phyloP scores from a whole-genome alignment of 1,284 basidiomycete species.

The Trametes polyzona region DNA sequence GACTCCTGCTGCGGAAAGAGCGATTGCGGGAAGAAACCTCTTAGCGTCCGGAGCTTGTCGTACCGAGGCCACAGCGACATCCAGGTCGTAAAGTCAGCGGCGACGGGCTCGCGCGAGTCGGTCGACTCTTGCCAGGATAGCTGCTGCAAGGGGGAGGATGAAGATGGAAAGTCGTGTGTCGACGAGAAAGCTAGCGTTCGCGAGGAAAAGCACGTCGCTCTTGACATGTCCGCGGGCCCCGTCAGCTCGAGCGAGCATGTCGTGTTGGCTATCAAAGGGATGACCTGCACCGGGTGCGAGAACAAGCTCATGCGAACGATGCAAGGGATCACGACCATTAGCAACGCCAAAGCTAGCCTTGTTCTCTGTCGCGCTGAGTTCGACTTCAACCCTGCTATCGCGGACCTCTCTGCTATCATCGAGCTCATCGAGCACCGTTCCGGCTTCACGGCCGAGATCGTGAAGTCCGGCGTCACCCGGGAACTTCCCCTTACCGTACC shows the following conservation, averaged over 20 bases:
- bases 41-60: constrained; percentile 17
- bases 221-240: constrained; percentile 21
- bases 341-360: constrained; percentile 37
- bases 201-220: constrained; percentile 22
- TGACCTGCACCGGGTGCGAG: constrained; percentile 41
- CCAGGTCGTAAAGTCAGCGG: background rate
- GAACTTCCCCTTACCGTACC: constrained; percentile 28
- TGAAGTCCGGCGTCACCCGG: constrained; percentile 24
- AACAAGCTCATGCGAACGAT: constrained; percentile 37
- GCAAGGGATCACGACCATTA: constrained; percentile 26
- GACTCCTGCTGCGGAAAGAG: constrained; percentile 30
- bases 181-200: background rate
- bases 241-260: constrained; percentile 23
- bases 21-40: constrained; percentile 17
- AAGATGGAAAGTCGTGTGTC: background rate
- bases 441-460: constrained; percentile 34
- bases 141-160: constrained; percentile 22
- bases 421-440: constrained; percentile 35
- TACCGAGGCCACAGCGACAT: constrained; percentile 16
- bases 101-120: constrained; percentile 11
- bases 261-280: constrained; percentile 36
- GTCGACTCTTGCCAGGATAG: constrained; percentile 23
- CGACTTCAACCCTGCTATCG: constrained; percentile 29
- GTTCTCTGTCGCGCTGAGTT: constrained; percentile 38
- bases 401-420: constrained; percentile 29